phyloP scores from a whole-genome alignment of 2,329 filamentous ascomycete genomes.

The Exophiala aquamarina region DNA sequence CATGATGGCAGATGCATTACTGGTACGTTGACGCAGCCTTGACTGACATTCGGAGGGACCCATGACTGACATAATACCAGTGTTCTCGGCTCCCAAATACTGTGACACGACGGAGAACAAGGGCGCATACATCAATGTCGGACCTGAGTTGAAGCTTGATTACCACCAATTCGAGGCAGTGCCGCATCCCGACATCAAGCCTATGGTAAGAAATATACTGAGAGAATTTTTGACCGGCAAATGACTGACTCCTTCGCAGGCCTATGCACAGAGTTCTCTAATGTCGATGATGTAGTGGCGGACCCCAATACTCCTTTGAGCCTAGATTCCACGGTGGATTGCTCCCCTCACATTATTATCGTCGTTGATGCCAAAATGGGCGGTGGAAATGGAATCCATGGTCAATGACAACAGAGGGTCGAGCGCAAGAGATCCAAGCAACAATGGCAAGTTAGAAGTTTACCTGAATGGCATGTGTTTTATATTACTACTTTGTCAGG shows the following conservation, averaged over 20 bases:
- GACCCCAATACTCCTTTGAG: too few relatives aligned
- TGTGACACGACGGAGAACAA: constrained; percentile 98
- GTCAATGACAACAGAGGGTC: too few relatives aligned
- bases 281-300: constrained; percentile 23
- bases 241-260: constrained; percentile 39
- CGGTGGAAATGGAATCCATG: too few relatives aligned
- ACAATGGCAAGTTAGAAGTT: too few relatives aligned
- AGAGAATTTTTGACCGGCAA: too few relatives aligned
- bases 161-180: constrained; percentile 96
- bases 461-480: too few relatives aligned
- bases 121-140: constrained; percentile 97
- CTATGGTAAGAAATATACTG: constrained; percentile 61
- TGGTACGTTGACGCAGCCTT: constrained; percentile 50
- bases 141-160: constrained; percentile 83
- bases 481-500: too few relatives aligned
- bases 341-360: too few relatives aligned
- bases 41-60: constrained; percentile 28
- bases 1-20: constrained; percentile 95
- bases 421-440: too few relatives aligned
- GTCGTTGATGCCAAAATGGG: too few relatives aligned
- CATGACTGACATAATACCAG: constrained; percentile 41
- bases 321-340: too few relatives aligned
- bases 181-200: constrained; percentile 90
- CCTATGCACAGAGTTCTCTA: constrained; percentile 40
- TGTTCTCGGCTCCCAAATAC: constrained; percentile 96